Percentiles rank a stretch among this genome's conserved stretches.
Conservation (phyloP, 2,329 filamentous ascomycete genomes). For the Mariannaea elegans region DNA sequence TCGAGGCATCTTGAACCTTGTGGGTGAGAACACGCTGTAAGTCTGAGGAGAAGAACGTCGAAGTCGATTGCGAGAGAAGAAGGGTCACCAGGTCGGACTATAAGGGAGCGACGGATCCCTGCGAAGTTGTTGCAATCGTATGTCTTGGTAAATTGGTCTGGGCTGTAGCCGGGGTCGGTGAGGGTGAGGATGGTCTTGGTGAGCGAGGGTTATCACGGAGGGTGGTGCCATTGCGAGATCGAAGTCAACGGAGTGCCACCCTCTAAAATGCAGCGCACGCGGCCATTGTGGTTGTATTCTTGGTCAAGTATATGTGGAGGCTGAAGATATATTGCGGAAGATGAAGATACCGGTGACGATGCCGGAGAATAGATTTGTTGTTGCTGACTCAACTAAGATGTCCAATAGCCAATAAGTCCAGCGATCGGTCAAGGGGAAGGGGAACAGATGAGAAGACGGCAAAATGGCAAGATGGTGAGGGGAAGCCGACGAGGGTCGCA, state of each 20-base stretch:
- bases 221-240: slow-evolving; percentile 65
- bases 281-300: slow-evolving; percentile 39
- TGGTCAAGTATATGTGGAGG: slow-evolving; percentile 19
- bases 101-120: neutral
- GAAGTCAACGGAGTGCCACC: slow-evolving; percentile 55
- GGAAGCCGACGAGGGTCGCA: slow-evolving; percentile 4
- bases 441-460: slow-evolving; percentile 3
- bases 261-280: slow-evolving; percentile 61
- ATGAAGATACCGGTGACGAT: neutral
- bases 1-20: slow-evolving; percentile 32
- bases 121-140: neutral
- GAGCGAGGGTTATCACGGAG: slow-evolving; percentile 54
- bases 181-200: slow-evolving; percentile 30
- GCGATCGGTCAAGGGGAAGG: slow-evolving; percentile 1
- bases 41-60: neutral
- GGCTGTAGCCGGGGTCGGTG: slow-evolving; percentile 9
- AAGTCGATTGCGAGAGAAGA: neutral
- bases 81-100: neutral
- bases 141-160: slow-evolving; percentile 1
- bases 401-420: neutral
- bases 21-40: neutral
- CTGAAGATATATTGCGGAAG: slow-evolving; percentile 10
- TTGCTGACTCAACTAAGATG: slow-evolving; percentile 8
- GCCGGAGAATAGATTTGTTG: neutral
- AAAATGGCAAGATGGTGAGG: neutral